These are phyloP conservation scores for Penicillium steckii DNA, from an alignment of 495 filamentous ascomycete species.

Conservation along the genomic window DNA sequence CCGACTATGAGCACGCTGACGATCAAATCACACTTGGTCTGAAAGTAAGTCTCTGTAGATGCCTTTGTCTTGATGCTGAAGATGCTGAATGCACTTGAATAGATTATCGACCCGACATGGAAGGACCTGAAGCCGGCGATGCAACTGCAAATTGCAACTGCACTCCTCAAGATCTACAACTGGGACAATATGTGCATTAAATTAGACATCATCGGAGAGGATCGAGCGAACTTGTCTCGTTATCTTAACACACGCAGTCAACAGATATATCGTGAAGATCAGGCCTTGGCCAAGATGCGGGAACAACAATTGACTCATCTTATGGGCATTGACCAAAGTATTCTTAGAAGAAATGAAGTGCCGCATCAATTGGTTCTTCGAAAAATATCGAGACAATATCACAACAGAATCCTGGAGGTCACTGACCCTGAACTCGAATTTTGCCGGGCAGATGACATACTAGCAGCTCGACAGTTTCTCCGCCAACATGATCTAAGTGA, in stretches of 20 bases:
- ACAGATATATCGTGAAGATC: slow-evolving; percentile 29
- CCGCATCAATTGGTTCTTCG: slow-evolving; percentile 25
- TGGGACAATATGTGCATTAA: slow-evolving; percentile 16
- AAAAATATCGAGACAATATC: slow-evolving; percentile 12
- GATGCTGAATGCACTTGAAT: neutral
- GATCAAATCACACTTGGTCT: neutral
- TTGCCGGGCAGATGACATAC: slow-evolving; percentile 28
- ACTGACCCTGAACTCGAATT: slow-evolving; percentile 18
- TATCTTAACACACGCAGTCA: slow-evolving; percentile 20
- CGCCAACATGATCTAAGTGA: slow-evolving; percentile 22
- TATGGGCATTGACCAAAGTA: slow-evolving; percentile 31
- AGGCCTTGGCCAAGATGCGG: slow-evolving; percentile 27
- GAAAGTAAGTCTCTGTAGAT: slow-evolving; percentile 14
- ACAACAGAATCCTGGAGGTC: slow-evolving; percentile 7
- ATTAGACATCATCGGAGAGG: slow-evolving; percentile 27
- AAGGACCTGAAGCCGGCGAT: slow-evolving; percentile 30
- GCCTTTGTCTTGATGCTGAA: neutral
- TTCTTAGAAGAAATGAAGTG: slow-evolving; percentile 8
- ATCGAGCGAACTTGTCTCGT: slow-evolving; percentile 13
- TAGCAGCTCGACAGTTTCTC: slow-evolving; percentile 29
- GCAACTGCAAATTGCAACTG: slow-evolving; percentile 36
- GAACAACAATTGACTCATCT: slow-evolving; percentile 28
- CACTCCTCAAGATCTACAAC: slow-evolving; percentile 20
- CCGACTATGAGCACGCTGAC: slow-evolving; percentile 15
- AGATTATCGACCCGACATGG: slow-evolving; percentile 29